A percentile compares a stretch with the other conserved stretches of the same genome.
These are phyloP conservation scores for Trichaptum fuscoviolaceum DNA, from an alignment of 768 basidiomycete genomes.

Conservation along the genomic window DNA sequence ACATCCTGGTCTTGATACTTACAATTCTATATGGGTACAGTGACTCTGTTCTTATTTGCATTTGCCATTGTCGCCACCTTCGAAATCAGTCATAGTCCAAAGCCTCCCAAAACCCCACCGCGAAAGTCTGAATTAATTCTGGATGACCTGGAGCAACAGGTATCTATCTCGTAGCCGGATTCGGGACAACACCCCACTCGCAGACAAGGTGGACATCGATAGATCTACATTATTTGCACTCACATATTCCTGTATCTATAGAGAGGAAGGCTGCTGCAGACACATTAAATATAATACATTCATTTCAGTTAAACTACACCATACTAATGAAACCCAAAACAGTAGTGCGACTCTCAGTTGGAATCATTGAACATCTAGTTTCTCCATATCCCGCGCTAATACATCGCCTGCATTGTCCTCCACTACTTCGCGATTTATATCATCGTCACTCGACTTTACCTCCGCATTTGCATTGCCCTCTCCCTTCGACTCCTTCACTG, in stretches of 20 bases:
- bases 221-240: conserved; percentile 1
- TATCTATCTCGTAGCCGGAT: not conserved
- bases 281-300: conserved; percentile 1
- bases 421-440: not conserved
- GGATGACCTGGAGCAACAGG: not conserved
- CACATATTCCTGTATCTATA: not conserved
- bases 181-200: not conserved
- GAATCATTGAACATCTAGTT: conserved; percentile 48
- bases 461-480: not conserved
- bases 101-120: conserved; percentile 1
- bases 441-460: not conserved
- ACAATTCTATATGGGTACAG: not conserved
- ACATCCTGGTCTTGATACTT: not conserved
- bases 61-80: conserved; percentile 3
- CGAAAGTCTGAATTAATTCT: not conserved
- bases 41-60: not conserved
- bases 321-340: not conserved
- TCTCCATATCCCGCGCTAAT: conserved; percentile 48
- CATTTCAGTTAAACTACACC: not conserved
- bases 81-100: conserved; percentile 3
- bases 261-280: not conserved
- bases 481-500: not conserved
- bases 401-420: conserved; percentile 24
- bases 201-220: not conserved
- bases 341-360: not conserved